Percentiles rank a stretch among this genome's conserved stretches.
Evolutionary conservation across 2,329 filamentous ascomycete genomes (phyloP).

Genomic region (Huntiella abstrusa): DNA sequence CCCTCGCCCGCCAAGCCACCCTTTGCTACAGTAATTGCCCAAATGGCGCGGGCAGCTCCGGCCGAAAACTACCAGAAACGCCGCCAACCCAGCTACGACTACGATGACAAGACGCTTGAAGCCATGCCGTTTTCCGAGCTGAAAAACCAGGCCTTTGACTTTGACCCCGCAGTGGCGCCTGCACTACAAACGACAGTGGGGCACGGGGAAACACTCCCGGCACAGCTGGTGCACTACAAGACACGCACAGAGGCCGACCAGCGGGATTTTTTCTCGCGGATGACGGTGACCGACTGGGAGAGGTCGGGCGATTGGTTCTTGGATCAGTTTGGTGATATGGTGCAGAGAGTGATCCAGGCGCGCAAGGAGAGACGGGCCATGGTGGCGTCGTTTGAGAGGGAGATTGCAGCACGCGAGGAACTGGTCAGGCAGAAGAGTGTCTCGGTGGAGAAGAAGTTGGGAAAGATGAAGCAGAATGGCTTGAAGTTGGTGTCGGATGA

Average conservation of each 20-base stretch:
- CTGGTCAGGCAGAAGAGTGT: slow-evolving; percentile 33
- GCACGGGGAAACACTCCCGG: slow-evolving; percentile 24
- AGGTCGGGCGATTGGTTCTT: slow-evolving; percentile 41
- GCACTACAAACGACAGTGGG: slow-evolving; percentile 17
- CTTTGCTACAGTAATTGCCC: slow-evolving; percentile 3
- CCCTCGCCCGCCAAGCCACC: background rate
- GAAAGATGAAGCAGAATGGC: slow-evolving; percentile 36
- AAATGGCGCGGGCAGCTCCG: slow-evolving; percentile 6
- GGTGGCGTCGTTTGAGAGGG: slow-evolving; percentile 32
- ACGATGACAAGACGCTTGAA: slow-evolving; percentile 36
- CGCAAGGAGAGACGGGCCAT: slow-evolving; percentile 30
- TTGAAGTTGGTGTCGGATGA: slow-evolving; percentile 29
- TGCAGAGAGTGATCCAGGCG: slow-evolving; percentile 28
- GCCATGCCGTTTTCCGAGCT: slow-evolving; percentile 34
- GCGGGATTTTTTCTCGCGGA: slow-evolving; percentile 30
- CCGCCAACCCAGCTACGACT: slow-evolving; percentile 29
- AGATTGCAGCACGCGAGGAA: slow-evolving; percentile 36
- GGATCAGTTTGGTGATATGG: slow-evolving; percentile 30
- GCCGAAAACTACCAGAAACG: slow-evolving; percentile 19
- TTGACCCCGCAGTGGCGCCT: slow-evolving; percentile 29
- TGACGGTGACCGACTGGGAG: slow-evolving; percentile 39
- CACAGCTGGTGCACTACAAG: slow-evolving; percentile 32
- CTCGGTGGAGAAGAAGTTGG: slow-evolving; percentile 34
- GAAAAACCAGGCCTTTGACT: slow-evolving; percentile 34
- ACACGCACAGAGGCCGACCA: slow-evolving; percentile 27